phyloP scores from a whole-genome alignment of 768 basidiomycete species.

The Phallus indusiatus region DNA sequence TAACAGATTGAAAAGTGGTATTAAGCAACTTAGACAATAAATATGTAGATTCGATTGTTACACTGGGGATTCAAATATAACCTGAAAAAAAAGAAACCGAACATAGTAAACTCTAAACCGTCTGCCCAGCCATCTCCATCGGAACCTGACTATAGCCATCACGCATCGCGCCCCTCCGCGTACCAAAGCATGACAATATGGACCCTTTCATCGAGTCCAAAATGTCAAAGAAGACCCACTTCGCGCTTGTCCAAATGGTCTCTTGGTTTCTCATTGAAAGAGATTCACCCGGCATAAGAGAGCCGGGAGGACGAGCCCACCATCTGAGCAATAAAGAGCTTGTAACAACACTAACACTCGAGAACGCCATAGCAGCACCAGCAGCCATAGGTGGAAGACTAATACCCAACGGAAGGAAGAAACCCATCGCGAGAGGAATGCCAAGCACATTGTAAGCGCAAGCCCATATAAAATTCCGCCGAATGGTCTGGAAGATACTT shows the following conservation, averaged over 20 bases:
- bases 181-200: conserved; percentile 23
- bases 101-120: background rate
- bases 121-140: conserved; percentile 45
- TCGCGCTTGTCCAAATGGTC: conserved; percentile 32
- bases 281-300: conserved; percentile 58
- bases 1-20: no score
- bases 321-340: conserved; percentile 79
- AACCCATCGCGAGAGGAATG: conserved; percentile 96
- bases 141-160: conserved; percentile 64
- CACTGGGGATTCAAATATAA: no score
- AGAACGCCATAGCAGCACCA: conserved; percentile 98
- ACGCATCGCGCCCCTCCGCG: conserved; percentile 21
- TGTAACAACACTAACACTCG: conserved; percentile 89
- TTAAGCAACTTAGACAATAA: no score
- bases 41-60: no score
- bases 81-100: no score
- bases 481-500: conserved; percentile 82
- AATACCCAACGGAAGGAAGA: conserved; percentile 84
- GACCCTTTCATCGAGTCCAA: conserved; percentile 34
- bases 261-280: conserved; percentile 18
- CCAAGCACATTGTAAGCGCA: conserved; percentile 89
- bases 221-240: conserved; percentile 33
- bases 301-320: conserved; percentile 67
- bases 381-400: conserved; percentile 98
- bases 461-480: conserved; percentile 92